Conservation (phyloP, 139 green algal genomes). For the Haematococcus sp. region DNA sequence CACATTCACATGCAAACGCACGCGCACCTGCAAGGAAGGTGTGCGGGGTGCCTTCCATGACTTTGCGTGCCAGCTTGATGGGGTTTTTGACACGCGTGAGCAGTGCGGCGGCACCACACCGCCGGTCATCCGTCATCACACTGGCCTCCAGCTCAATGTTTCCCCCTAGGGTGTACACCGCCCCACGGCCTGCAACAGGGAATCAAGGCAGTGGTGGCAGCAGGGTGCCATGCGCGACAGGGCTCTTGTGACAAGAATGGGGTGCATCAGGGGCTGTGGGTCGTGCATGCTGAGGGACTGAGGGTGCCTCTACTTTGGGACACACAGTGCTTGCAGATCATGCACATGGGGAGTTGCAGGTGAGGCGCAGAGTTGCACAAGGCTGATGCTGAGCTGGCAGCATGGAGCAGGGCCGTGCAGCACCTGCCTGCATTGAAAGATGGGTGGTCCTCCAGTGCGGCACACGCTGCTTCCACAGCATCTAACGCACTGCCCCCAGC, state of each 20-base stretch:
- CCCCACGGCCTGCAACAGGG: conserved; percentile 18
- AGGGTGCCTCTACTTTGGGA: too few relatives aligned
- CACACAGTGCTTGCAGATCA: too few relatives aligned
- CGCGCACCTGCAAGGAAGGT: conserved; percentile 22
- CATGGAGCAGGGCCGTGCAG: too few relatives aligned
- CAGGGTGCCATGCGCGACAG: too few relatives aligned
- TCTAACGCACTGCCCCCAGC: conserved; percentile 32
- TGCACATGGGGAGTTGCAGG: too few relatives aligned
- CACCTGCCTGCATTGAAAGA: conserved; percentile 46
- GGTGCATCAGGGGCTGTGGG: too few relatives aligned
- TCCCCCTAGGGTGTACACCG: conserved; percentile 7
- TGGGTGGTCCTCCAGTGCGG: conserved; percentile 29
- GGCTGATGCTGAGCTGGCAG: too few relatives aligned
- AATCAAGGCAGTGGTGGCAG: too few relatives aligned
- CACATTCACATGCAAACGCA: too few relatives aligned
- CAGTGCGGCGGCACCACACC: neutral
- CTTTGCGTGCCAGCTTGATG: conserved; percentile 12
- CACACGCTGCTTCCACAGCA: conserved; percentile 24
- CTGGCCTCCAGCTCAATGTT: conserved; percentile 17
- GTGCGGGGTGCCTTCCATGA: conserved; percentile 40
- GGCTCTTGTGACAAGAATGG: too few relatives aligned
- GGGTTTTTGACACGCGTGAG: conserved; percentile 21
- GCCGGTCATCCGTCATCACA: conserved; percentile 5
- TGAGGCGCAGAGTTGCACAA: too few relatives aligned
- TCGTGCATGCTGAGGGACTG: too few relatives aligned